These are phyloP conservation scores for Nematodospora valgi DNA, from an alignment of 805 yeast species.

Conservation along the genomic window DNA sequence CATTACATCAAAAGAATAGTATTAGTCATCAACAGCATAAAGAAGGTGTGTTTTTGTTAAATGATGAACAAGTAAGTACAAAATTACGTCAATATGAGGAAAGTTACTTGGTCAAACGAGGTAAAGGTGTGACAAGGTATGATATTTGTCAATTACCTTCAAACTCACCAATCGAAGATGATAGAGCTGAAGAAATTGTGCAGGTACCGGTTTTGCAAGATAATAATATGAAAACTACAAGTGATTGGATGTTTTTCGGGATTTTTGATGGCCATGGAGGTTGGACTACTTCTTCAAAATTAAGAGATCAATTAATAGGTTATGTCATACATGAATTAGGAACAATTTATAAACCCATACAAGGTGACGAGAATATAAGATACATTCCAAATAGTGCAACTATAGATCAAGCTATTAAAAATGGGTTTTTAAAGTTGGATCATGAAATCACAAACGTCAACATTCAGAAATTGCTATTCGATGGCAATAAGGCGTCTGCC, in stretches of 20 bases:
- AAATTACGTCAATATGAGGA: slow-evolving; percentile 73
- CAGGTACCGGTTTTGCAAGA: slow-evolving; percentile 69
- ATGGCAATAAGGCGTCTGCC: slow-evolving; percentile 65
- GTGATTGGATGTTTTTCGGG: slow-evolving; percentile 93
- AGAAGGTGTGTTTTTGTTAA: slow-evolving; percentile 53
- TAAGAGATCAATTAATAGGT: slow-evolving; percentile 74
- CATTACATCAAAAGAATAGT: slow-evolving; percentile 40
- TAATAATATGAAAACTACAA: slow-evolving; percentile 46
- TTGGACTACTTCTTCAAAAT: slow-evolving; percentile 84
- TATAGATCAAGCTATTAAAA: slow-evolving; percentile 75
- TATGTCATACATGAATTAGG: slow-evolving; percentile 77
- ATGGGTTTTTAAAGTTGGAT: slow-evolving; percentile 80
- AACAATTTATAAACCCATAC: slow-evolving; percentile 52
- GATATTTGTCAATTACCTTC: slow-evolving; percentile 89
- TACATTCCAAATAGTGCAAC: slow-evolving; percentile 63
- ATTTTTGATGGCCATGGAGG: slow-evolving; percentile 98
- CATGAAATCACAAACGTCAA: slow-evolving; percentile 79
- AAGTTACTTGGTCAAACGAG: slow-evolving; percentile 74
- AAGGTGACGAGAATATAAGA: slow-evolving; percentile 48
- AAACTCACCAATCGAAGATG: slow-evolving; percentile 93
- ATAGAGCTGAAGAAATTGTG: slow-evolving; percentile 76
- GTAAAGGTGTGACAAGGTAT: slow-evolving; percentile 83
- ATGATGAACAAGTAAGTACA: slow-evolving; percentile 68
- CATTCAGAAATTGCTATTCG: slow-evolving; percentile 63
- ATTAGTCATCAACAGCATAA: slow-evolving; percentile 45